These are phyloP conservation scores for Chlorella sp. DNA, from an alignment of 139 green algal genomes.

Conservation along the genomic window DNA sequence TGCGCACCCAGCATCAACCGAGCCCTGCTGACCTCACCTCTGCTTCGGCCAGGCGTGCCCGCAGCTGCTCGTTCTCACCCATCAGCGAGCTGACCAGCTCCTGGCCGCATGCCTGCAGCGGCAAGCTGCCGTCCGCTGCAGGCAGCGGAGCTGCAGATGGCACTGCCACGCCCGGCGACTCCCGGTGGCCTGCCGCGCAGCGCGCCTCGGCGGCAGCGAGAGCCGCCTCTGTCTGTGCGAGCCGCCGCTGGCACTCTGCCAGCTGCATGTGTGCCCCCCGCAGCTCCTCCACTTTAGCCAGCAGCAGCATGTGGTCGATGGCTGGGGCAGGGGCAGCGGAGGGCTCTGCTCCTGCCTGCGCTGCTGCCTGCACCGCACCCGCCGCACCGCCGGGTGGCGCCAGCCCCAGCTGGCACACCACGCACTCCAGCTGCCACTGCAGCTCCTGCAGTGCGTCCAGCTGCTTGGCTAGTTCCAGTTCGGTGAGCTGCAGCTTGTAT, in stretches of 20 bases:
- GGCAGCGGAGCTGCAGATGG: background rate
- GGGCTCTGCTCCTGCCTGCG: background rate
- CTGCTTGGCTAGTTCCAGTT: conserved; percentile 33
- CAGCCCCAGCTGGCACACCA: conserved; percentile 13
- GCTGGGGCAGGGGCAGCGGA: background rate
- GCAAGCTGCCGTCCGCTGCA: background rate
- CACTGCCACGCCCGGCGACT: background rate
- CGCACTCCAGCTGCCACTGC: conserved; percentile 57
- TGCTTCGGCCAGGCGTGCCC: conserved; percentile 50
- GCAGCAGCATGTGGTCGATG: conserved; percentile 22
- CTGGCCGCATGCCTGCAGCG: background rate
- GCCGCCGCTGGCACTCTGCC: conserved; percentile 60
- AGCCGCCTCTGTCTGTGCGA: background rate
- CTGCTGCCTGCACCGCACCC: background rate
- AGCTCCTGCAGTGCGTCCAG: conserved; percentile 59
- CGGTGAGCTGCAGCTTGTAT: conserved; percentile 8
- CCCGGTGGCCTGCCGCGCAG: background rate
- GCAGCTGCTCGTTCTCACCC: conserved; percentile 47
- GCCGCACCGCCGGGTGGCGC: background rate
- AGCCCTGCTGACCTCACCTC: conserved; percentile 43
- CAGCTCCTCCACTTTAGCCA: conserved; percentile 14
- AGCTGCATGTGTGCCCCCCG: conserved; percentile 61
- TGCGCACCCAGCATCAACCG: too few species aligned
- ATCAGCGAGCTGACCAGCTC: conserved; percentile 53
- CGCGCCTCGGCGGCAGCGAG: background rate